Conservation (phyloP, 805 yeast species). For the Metschnikowia colocasiae region DNA sequence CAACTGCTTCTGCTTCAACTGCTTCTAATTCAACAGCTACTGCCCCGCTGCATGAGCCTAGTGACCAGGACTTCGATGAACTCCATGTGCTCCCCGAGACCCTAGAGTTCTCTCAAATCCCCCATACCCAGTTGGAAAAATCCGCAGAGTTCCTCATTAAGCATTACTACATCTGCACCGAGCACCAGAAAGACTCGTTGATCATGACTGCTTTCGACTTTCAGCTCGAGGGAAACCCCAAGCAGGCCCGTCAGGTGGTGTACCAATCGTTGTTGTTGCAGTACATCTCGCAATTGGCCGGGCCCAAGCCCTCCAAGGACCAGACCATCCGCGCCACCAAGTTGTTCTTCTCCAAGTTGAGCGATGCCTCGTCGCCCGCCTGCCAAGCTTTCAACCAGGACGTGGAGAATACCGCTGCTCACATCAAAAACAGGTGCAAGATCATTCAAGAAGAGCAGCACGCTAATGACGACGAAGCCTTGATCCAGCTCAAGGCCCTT, state of each 20-base stretch:
- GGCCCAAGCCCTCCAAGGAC: constrained; percentile 29
- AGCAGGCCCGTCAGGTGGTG: constrained; percentile 59
- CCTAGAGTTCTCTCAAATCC: constrained; percentile 56
- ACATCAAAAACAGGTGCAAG: constrained; percentile 72
- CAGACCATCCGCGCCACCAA: constrained; percentile 45
- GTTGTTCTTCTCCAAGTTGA: constrained; percentile 63
- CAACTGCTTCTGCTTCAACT: too few species aligned
- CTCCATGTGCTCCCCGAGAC: constrained; percentile 62
- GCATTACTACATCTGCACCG: constrained; percentile 69
- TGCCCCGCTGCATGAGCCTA: not conserved
- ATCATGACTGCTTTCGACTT: constrained; percentile 89
- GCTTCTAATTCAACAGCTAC: not conserved
- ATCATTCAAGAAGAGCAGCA: constrained; percentile 54
- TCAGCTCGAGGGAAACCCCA: constrained; percentile 60
- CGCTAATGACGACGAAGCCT: constrained; percentile 56
- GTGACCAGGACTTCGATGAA: constrained; percentile 42
- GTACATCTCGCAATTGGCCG: constrained; percentile 52
- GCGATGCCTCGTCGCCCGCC: constrained; percentile 55
- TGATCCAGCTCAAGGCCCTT: constrained; percentile 82
- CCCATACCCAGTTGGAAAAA: constrained; percentile 43
- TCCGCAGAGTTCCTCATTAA: constrained; percentile 50
- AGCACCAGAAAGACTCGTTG: constrained; percentile 86
- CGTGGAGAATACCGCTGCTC: constrained; percentile 67
- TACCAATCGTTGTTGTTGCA: constrained; percentile 78
- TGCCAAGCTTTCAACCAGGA: constrained; percentile 66